Evolutionary conservation across 257 asterid genomes (phyloP), one percentile per base, ranked within the genome.

Genomic region (Agastache rugosa): DNA sequence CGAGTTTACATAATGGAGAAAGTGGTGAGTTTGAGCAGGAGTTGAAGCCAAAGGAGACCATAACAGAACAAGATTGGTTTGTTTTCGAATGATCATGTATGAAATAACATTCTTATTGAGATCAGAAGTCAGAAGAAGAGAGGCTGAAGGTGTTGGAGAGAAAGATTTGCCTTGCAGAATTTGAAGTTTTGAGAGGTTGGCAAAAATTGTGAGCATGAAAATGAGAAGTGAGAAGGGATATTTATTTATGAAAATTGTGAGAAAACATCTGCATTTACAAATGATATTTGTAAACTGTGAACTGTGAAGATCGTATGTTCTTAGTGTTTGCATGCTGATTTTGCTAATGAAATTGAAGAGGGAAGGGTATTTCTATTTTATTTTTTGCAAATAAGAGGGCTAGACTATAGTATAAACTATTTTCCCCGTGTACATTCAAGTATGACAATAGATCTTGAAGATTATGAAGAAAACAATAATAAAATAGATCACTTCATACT

Each of bases 131-230:
- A 20, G 20, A 54, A 55, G 56, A 70, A 15, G 2, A 29, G 63
- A 31, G 15, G 47, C 35, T 27, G 47, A 68, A 10, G 8, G 17
- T 27, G 41, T 50, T 31, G 11, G 35, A 31, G 14, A 51, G 50
- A 41, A 22, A 58, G 16, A 42, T 20, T 45, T 17, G 25, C 60
- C 5, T 25, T 6, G 6, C 15, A 11, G 14, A 25, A n/a, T 27
- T n/a, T 74, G 58, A 54, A 58, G 62, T 54, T 39, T 41, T 66
- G 59, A 53, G 55, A 25, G 50, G 44, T 39, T 63, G 39, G 60
- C 34, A n/a, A 3, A 54, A 54, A 23, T 23, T 11, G 63, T 25
- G 63, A 56, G 47, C 44, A 16, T 9, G 25, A 25, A 20, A 67
- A 27, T 15, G 41, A 42, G 55, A 35, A 63, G 63, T 19, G 8